These are phyloP conservation scores for Auriculariales sp. DNA, from an alignment of 768 basidiomycete genomes.

Conservation along the genomic window DNA sequence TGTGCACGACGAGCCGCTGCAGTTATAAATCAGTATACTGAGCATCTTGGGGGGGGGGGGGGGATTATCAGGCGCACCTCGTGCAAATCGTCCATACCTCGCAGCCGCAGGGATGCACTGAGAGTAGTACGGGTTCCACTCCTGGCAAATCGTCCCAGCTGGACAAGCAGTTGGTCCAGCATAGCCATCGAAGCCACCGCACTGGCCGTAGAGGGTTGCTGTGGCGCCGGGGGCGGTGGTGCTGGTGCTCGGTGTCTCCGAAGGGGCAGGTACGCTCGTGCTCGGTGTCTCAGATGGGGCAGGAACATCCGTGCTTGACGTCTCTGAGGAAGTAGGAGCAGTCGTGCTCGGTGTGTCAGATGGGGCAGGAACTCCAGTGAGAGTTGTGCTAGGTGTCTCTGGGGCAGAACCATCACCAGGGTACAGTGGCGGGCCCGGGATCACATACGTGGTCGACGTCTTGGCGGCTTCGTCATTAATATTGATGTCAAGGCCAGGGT, in stretches of 20 bases:
- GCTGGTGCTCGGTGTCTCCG: slow-evolving; percentile 2
- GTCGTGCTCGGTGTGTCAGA: no score
- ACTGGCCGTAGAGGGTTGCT: slow-evolving; percentile 6
- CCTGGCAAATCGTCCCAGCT: slow-evolving; percentile 5
- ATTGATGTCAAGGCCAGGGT: slow-evolving; percentile 23
- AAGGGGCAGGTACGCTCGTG: not conserved
- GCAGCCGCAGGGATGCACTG: no score
- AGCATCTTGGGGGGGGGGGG: no score
- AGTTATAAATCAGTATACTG: no score
- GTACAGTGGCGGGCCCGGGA: slow-evolving; percentile 19
- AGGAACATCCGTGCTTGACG: not conserved
- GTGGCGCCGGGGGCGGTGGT: slow-evolving; percentile 2
- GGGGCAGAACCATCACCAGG: not conserved
- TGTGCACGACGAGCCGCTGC: no score
- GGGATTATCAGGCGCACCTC: no score
- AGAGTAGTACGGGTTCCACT: slow-evolving; percentile 5
- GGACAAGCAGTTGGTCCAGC: slow-evolving; percentile 6
- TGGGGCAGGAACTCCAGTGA: no score
- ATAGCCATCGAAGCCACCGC: not conserved
- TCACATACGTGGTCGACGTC: slow-evolving; percentile 23
- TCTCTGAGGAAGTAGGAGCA: not conserved
- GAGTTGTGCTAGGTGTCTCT: no score
- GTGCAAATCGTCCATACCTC: no score
- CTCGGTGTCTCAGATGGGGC: no score
- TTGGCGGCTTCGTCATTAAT: slow-evolving; percentile 20